Evolutionary conservation across 2,329 filamentous ascomycete species (phyloP), one percentile per base, ranked within the genome.

Genomic region (Gyromitra esculenta): DNA sequence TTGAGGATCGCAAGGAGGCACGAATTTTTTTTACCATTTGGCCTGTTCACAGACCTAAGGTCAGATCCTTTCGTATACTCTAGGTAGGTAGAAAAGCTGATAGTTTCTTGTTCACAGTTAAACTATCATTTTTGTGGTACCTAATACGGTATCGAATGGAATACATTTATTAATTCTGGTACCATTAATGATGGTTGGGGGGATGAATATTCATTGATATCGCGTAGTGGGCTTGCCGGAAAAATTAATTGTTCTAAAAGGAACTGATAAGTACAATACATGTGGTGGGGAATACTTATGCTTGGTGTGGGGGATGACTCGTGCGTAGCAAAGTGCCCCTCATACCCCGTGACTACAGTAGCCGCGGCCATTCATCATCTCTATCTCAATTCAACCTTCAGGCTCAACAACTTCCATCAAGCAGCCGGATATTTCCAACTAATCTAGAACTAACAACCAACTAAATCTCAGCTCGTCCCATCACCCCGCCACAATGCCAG

Each of bases 401-500:
- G 9, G 18, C n/a, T 54, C 18, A 21, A 13, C 50, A 31, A 31
- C 25, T 31, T 31, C 25, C 25, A 31, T 31, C 25, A 31, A 3
- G 4, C 25, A 31, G 4, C 25, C 2, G 4, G 45, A 50, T n/a
- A 15, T 15, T 45, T 45, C 43, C 3, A 15, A 45, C 15, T 31
- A 31, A 45, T 15, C 41, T 15, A 13, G 7, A 11, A 52, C n/a
- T 21, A 52, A 18, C 48, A 52, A 52, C n/a, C 6, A 52, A 52
- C 18, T 18, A 15, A 52, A 9, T n/a, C 8, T 21, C n/a, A 52
- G 48, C 18, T n/a, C 7, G 1, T 25, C 31, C 39, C 25, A 59
- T n/a, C 69, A 25, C 63, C 25, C 52, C 8, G 11, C 18, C 9
- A 54, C 21, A 41, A 79, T 80, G 79, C 79, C 79, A 15, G 64